Evolutionary conservation across 2,329 filamentous ascomycete genomes (phyloP), one percentile per base, ranked within the genome.

Genomic region (Apiospora rasikravindrae): DNA sequence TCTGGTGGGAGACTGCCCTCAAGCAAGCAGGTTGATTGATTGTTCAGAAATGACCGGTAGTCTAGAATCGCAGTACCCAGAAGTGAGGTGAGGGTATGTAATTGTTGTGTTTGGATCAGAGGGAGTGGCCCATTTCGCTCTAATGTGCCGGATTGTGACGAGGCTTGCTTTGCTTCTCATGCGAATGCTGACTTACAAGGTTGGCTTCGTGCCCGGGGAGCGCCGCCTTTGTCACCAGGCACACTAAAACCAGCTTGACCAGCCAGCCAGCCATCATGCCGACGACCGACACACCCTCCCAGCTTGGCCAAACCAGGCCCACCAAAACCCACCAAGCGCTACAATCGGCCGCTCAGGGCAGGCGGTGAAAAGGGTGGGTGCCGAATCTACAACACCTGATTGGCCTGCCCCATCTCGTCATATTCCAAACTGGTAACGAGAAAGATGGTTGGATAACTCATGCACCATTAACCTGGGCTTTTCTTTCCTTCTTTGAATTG

Each of bases 121-220:
- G 57, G 33, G 33, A 24, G 19, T 40, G 57, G 22, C 33, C 33
- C 29, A 40, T 40, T 64, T n/a, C 29, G 33, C 22, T 64, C 57
- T 64, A 64, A 64, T 64, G 33, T 64, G 57, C 57, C 57, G 22
- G 33, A n/a, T 64, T 64, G 57, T 64, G 57, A 64, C 57, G 57
- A 64, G 57, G 57, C 57, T 64, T 64, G 57, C 57, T 40, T 64
- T 40, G 57, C 57, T 64, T 16, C 33, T 40, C 53, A 37, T 33
- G 29, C 53, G n/a, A 19, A n/a, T n/a, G 57, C 57, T 64, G 57
- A 64, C 57, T 64, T 61, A 61, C 51, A 57, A 53, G 51, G 24
- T 53, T 57, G 51, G 29, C 26, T 57, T 57, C 26, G 16, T 26
- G 24, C 33, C 5, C 33, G 33, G 24, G 14, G 51, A 47, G 45